Evolutionary conservation across 345 rosid genomes (phyloP).

Genomic region (Lumnitzera littorea): DNA sequence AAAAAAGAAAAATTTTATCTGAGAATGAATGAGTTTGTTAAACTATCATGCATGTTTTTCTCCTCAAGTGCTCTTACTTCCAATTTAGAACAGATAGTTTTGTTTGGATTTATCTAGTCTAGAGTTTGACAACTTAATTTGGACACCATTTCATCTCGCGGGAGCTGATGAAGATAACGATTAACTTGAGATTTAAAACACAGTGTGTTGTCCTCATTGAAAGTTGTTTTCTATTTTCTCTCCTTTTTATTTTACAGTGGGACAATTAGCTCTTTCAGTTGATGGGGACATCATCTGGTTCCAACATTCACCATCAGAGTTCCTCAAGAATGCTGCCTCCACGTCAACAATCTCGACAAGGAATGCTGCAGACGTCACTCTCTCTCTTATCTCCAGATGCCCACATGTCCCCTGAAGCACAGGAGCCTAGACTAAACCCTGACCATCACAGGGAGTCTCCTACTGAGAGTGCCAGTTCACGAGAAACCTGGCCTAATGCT

Average conservation of each 20-base stretch:
- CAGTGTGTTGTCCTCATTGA: too few species aligned
- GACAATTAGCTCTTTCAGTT: slow-evolving; percentile 17
- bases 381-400: slow-evolving; percentile 66
- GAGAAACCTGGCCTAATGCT: slow-evolving; percentile 88
- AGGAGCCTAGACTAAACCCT: slow-evolving; percentile 62
- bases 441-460: slow-evolving; percentile 82
- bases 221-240: too few species aligned
- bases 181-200: too few species aligned
- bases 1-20: too few species aligned
- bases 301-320: slow-evolving; percentile 60
- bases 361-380: slow-evolving; percentile 51
- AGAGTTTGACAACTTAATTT: too few species aligned
- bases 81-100: too few species aligned
- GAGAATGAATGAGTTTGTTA: too few species aligned
- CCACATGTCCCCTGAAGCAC: slow-evolving; percentile 47
- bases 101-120: too few species aligned
- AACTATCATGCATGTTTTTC: too few species aligned
- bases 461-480: slow-evolving; percentile 93
- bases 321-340: slow-evolving; percentile 79
- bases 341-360: slow-evolving; percentile 66
- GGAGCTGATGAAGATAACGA: too few species aligned
- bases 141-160: too few species aligned
- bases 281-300: slow-evolving; percentile 94
- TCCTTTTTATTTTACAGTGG: neutral
- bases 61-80: too few species aligned